Conservation (phyloP, 2,329 filamentous ascomycete species). For the Alternaria sp. region DNA sequence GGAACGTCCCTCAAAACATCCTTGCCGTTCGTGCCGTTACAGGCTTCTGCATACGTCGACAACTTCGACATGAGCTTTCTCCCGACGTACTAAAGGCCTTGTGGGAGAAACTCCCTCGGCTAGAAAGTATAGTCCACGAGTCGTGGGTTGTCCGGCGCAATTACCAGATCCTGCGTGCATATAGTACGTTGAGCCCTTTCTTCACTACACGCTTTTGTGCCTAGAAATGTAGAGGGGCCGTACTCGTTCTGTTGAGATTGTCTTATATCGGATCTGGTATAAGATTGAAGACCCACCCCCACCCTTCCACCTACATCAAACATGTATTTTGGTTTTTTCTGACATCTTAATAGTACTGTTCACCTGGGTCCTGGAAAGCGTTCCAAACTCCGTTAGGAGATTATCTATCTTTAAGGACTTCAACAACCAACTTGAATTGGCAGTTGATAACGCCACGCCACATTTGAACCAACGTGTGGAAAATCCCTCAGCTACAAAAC, state of each 20-base stretch:
- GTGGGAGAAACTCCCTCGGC: constrained; percentile 27
- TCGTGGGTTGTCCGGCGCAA: constrained; percentile 18
- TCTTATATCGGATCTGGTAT: too few relatives aligned
- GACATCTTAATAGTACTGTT: constrained; percentile 26
- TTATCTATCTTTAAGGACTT: constrained; percentile 29
- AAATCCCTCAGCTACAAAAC: constrained; percentile 22
- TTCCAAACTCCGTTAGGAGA: constrained; percentile 28
- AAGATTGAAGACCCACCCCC: too few relatives aligned
- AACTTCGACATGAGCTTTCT: constrained; percentile 25
- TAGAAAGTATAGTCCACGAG: constrained; percentile 28
- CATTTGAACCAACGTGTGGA: constrained; percentile 17
- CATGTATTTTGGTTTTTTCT: constrained; percentile 12
- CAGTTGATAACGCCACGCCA: constrained; percentile 22
- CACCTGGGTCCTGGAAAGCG: constrained; percentile 18
- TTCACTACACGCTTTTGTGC: constrained; percentile 3
- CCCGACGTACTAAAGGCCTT: constrained; percentile 20
- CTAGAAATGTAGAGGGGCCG: too few relatives aligned
- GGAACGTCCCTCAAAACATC: constrained; percentile 18
- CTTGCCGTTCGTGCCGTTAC: constrained; percentile 26
- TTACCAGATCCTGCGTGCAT: constrained; percentile 16
- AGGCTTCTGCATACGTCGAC: constrained; percentile 24
- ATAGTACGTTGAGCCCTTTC: constrained; percentile 19
- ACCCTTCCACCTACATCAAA: constrained; percentile 11
- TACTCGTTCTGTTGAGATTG: too few relatives aligned
- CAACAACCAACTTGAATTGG: constrained; percentile 24